These are phyloP conservation scores for Phytopythium vexans DNA, from an alignment of 352 stramenopile species.

Conservation along the genomic window DNA sequence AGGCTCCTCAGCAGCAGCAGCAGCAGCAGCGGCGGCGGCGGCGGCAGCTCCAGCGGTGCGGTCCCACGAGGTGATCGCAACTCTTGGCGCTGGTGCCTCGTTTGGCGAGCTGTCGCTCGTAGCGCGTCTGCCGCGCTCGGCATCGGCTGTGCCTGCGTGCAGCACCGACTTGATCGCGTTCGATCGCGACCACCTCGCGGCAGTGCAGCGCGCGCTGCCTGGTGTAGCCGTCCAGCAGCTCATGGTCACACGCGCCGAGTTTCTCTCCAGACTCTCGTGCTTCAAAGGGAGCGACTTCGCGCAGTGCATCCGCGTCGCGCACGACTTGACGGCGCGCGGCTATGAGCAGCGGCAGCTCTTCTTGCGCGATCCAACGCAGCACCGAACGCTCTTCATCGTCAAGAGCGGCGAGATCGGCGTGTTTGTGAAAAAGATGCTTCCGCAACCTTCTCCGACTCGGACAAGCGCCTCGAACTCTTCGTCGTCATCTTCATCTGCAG, in stretches of 20 bases:
- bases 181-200: slow-evolving; percentile 51
- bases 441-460: too few species aligned
- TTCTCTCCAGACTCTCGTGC: slow-evolving; percentile 55
- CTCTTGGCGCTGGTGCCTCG: slow-evolving; percentile 57
- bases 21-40: slow-evolving; percentile 12
- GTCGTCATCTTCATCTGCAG: background rate
- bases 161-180: slow-evolving; percentile 73
- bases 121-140: slow-evolving; percentile 62
- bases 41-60: slow-evolving; percentile 23
- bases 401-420: slow-evolving; percentile 67
- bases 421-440: slow-evolving; percentile 27
- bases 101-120: slow-evolving; percentile 77
- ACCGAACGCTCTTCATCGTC: slow-evolving; percentile 63
- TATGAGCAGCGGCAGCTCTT: slow-evolving; percentile 69
- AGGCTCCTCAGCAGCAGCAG: too few species aligned
- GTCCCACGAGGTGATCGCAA: slow-evolving; percentile 62
- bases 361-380: slow-evolving; percentile 40
- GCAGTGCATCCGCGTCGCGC: slow-evolving; percentile 70
- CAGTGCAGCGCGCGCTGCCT: slow-evolving; percentile 32
- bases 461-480: background rate
- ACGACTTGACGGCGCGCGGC: slow-evolving; percentile 52
- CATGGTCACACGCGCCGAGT: slow-evolving; percentile 71
- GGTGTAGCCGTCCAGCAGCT: slow-evolving; percentile 65
- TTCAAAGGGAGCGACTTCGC: slow-evolving; percentile 57
- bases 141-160: slow-evolving; percentile 53